Evolutionary conservation across 352 stramenopile genomes (phyloP), one percentile per base, ranked within the genome.

Genomic region (Halophytophthora polymorphica): DNA sequence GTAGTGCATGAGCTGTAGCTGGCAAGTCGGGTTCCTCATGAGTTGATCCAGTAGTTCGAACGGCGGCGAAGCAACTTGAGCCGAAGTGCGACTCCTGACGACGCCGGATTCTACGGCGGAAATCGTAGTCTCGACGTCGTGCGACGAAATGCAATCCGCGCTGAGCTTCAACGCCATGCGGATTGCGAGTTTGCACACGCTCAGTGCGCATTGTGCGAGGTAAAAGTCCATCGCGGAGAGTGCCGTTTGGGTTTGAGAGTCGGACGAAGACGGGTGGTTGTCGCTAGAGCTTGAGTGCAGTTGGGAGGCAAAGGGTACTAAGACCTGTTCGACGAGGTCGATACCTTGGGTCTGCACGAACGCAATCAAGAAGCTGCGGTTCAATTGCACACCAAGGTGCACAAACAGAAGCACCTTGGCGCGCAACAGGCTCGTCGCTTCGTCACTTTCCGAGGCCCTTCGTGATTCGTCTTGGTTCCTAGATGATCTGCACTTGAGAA

Each of bases 351-450:
- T 45, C 25, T 68, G 39, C 25, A 90, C 62, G 64, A 77, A 78
- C 11, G 31, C 29, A 19, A 58, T 35, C 10, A 76, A 45, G 51
- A 91, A 86, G 0, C 22, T 31, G 17, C 51, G 60, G 34, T 71
- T 89, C 17, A 60, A 19, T 8, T 84, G 77, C 3, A 86, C 49
- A 1, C 74, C 74, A 45, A 91, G 68, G 47, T 88, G 56, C 1
- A 89, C 35, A 23, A 88, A 63, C 17, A 90, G 44, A n/a, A 90
- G 56, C n/a, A 53, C 46, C 49, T 93, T 93, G 6, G 76, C 78
- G 38, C 66, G 77, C 10, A 90, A 46, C 6, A 83, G 48, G 7
- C 51, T 70, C 6, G 56, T 11, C 12, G 10, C 14, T 2, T 47
- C 23, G 7, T 14, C 48, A 2, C 56, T 42, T 36, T 59, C 59